Conservation (phyloP, 2,329 filamentous ascomycete species). For the Talaromyces sp. region DNA sequence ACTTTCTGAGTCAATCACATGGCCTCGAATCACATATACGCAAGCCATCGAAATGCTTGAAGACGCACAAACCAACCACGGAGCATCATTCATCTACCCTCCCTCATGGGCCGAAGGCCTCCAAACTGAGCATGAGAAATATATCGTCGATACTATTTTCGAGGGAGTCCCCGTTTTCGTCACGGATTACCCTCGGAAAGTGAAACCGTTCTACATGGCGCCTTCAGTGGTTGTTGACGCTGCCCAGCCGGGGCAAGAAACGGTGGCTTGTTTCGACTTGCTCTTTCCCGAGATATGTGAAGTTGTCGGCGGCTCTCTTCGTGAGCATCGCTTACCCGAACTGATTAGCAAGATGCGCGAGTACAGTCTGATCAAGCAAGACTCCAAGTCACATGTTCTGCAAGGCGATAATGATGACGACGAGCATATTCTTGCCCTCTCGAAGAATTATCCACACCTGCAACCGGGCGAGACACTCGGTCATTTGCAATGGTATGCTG, state of each 20-base stretch:
- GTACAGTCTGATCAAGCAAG: slow-evolving; percentile 55
- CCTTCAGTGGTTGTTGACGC: slow-evolving; percentile 41
- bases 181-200: slow-evolving; percentile 80
- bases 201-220: slow-evolving; percentile 92
- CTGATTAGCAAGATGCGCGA: slow-evolving; percentile 67
- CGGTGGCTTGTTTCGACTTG: slow-evolving; percentile 87
- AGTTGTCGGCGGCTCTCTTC: slow-evolving; percentile 82
- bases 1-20: slow-evolving; percentile 47
- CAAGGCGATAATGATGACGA: slow-evolving; percentile 9
- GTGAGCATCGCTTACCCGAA: slow-evolving; percentile 70
- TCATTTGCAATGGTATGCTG: slow-evolving; percentile 79
- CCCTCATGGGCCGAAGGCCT: slow-evolving; percentile 71
- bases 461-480: slow-evolving; percentile 40
- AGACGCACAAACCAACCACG: slow-evolving; percentile 50
- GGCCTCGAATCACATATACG: slow-evolving; percentile 80
- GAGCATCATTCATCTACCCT: slow-evolving; percentile 59
- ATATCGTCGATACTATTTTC: slow-evolving; percentile 66
- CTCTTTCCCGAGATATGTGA: slow-evolving; percentile 82
- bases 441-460: slow-evolving; percentile 34
- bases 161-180: slow-evolving; percentile 74
- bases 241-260: slow-evolving; percentile 36
- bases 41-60: slow-evolving; percentile 69
- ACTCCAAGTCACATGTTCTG: slow-evolving; percentile 5
- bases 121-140: slow-evolving; percentile 90
- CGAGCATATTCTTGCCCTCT: slow-evolving; percentile 21